Conservation (phyloP, 2,329 filamentous ascomycete genomes). For the Nemania diffusa region DNA sequence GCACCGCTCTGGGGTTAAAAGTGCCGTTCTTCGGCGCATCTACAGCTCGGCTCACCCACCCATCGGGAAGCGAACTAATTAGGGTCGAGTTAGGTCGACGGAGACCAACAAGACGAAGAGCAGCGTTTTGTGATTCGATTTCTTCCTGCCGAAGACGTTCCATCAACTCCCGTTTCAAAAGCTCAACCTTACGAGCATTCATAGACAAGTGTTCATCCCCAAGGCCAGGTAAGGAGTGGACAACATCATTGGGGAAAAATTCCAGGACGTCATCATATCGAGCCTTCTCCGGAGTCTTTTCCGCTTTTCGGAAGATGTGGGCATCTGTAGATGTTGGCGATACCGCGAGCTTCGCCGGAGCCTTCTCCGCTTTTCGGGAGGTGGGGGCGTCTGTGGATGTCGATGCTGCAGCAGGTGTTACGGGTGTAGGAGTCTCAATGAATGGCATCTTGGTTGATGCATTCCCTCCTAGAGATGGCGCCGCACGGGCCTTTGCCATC, state of each 20-base stretch:
- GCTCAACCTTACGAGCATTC: constrained; percentile 32
- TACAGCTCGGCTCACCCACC: constrained; percentile 42
- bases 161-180: constrained; percentile 27
- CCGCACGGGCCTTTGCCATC: not conserved
- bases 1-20: constrained; percentile 31
- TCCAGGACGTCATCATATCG: constrained; percentile 37
- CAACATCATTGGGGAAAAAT: constrained; percentile 42
- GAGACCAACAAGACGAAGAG: constrained; percentile 39
- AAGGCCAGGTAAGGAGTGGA: constrained; percentile 41
- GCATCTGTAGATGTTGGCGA: not conserved
- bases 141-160: constrained; percentile 34
- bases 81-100: constrained; percentile 39
- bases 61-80: constrained; percentile 35
- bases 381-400: not conserved
- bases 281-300: constrained; percentile 16
- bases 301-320: not conserved
- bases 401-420: not conserved
- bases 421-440: not conserved
- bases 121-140: constrained; percentile 18
- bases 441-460: not conserved
- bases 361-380: not conserved
- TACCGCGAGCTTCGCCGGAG: constrained; percentile 11
- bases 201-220: constrained; percentile 32
- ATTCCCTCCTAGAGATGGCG: not conserved
- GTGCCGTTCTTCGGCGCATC: constrained; percentile 30